Conservation (phyloP, 2,329 filamentous ascomycete species). For the Dothideomycetes sp. region DNA sequence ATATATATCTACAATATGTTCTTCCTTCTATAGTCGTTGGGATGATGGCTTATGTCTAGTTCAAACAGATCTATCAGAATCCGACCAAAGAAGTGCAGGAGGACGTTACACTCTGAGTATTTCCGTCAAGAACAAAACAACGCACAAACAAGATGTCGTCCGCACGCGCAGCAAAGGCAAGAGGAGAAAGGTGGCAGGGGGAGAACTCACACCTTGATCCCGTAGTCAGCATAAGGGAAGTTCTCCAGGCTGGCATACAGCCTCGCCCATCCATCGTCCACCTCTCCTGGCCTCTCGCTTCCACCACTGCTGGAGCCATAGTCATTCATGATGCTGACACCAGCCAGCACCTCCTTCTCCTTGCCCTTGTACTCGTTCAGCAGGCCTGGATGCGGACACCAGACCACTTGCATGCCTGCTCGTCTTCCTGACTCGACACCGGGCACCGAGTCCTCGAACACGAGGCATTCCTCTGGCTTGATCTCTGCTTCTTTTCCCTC, state of each 20-base stretch:
- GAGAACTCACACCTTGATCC: slow-evolving; percentile 35
- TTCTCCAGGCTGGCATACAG: slow-evolving; percentile 42
- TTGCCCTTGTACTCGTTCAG: slow-evolving; percentile 63
- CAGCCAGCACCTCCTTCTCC: slow-evolving; percentile 75
- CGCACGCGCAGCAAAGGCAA: too few species aligned
- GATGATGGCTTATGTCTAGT: too few species aligned
- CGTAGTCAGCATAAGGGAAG: slow-evolving; percentile 51
- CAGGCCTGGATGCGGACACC: slow-evolving; percentile 77
- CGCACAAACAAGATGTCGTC: too few species aligned
- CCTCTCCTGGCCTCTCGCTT: slow-evolving; percentile 36
- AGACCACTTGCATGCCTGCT: slow-evolving; percentile 89
- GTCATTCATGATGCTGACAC: slow-evolving; percentile 55
- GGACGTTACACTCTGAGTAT: too few species aligned
- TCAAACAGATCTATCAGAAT: too few species aligned
- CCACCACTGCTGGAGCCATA: slow-evolving; percentile 27
- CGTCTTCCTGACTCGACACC: slow-evolving; percentile 84
- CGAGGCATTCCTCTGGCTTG: slow-evolving; percentile 75
- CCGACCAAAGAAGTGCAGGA: too few species aligned
- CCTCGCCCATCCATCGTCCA: slow-evolving; percentile 51
- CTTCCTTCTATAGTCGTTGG: too few species aligned
- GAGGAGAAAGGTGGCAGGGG: too few species aligned
- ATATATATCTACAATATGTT: too few species aligned
- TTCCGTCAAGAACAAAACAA: too few species aligned
- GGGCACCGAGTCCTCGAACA: slow-evolving; percentile 91
- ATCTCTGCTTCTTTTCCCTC: slow-evolving; percentile 53